These are phyloP conservation scores for Moelleriella libera DNA, from an alignment of 2,329 filamentous ascomycete species.

Conservation along the genomic window DNA sequence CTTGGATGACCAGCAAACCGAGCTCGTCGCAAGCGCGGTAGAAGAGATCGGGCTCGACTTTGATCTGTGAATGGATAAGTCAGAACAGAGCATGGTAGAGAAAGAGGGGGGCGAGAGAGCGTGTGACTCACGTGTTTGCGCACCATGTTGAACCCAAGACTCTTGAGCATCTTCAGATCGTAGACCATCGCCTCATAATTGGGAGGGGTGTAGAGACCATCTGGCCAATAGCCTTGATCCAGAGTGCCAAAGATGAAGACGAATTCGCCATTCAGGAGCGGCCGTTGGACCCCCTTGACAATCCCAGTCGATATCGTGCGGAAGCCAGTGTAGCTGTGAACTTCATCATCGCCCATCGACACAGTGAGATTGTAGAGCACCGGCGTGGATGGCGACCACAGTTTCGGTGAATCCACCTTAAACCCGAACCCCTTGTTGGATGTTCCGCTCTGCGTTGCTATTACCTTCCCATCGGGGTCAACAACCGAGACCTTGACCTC, in stretches of 20 bases:
- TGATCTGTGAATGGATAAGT: conserved; percentile 32
- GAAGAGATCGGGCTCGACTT: conserved; percentile 52
- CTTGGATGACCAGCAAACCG: conserved; percentile 54
- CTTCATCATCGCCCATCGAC: conserved; percentile 31
- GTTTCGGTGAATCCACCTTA: conserved; percentile 33
- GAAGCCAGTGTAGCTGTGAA: conserved; percentile 56
- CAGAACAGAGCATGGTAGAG: neutral
- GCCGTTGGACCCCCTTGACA: conserved; percentile 44
- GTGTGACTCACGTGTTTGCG: conserved; percentile 48
- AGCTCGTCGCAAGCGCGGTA: conserved; percentile 54
- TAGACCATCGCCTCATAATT: conserved; percentile 53
- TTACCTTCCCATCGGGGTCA: conserved; percentile 19
- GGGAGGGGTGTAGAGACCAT: conserved; percentile 52
- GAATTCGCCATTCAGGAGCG: conserved; percentile 54
- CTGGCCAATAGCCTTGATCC: conserved; percentile 60
- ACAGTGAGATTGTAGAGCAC: conserved; percentile 51
- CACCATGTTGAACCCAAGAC: conserved; percentile 54
- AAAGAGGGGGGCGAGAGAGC: neutral
- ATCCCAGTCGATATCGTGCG: conserved; percentile 43
- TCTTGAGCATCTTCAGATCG: conserved; percentile 49
- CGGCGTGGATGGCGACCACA: conserved; percentile 52
- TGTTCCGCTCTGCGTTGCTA: conserved; percentile 28
- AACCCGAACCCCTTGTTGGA: conserved; percentile 40
- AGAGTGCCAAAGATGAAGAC: conserved; percentile 54
- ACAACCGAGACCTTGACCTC: conserved; percentile 21